Conservation (phyloP, 169 alveolate species). For the Plasmodium knowlesi region DNA sequence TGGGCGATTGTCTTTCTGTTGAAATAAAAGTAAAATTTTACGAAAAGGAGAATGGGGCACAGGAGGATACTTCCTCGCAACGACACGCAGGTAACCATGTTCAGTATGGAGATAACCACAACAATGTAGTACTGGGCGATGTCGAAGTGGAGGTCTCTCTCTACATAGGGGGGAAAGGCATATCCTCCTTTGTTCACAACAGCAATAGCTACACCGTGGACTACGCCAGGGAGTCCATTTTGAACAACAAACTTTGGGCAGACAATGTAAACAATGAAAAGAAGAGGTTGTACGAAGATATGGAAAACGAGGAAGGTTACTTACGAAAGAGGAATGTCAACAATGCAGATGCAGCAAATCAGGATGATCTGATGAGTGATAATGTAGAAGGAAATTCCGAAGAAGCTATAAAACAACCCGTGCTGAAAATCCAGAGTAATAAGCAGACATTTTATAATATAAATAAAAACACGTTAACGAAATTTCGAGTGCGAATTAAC, state of each 20-base stretch:
- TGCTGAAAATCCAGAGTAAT: constrained; percentile 71
- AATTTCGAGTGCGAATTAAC: constrained; percentile 74
- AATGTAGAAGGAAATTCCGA: constrained; percentile 7
- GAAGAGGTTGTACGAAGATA: constrained; percentile 2
- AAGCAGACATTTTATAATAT: constrained; percentile 63
- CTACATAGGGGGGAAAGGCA: constrained; percentile 74
- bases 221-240: constrained; percentile 58
- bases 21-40: constrained; percentile 75
- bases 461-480: constrained; percentile 62
- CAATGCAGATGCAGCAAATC: constrained; percentile 2
- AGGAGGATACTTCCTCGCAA: not conserved
- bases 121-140: constrained; percentile 51
- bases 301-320: constrained; percentile 33
- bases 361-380: constrained; percentile 12
- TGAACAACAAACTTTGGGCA: constrained; percentile 54
- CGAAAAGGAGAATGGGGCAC: constrained; percentile 13
- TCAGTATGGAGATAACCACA: not conserved
- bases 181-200: constrained; percentile 73
- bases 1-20: constrained; percentile 75
- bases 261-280: constrained; percentile 30
- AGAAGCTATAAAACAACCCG: constrained; percentile 17
- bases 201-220: constrained; percentile 59
- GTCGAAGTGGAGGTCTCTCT: constrained; percentile 72
- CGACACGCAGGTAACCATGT: not conserved
- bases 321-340: constrained; percentile 15